Percentiles rank a stretch among this genome's conserved stretches.
Evolutionary conservation across 352 stramenopile species (phyloP).

Genomic region (Pythium dissotocum): DNA sequence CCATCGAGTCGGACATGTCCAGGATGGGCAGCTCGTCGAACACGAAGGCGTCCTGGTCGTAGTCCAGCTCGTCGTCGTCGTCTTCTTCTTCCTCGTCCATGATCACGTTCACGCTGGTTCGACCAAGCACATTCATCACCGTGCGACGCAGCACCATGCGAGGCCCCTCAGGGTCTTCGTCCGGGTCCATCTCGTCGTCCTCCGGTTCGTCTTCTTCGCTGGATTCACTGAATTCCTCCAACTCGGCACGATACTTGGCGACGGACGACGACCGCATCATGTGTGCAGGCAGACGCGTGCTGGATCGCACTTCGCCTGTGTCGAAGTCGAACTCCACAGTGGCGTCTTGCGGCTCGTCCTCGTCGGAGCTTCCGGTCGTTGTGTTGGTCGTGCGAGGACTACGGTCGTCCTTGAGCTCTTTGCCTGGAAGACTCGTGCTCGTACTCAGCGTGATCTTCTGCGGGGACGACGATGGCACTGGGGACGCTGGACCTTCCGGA

Average conservation of each 20-base stretch:
- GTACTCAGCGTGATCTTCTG: neutral
- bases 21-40: constrained; percentile 27
- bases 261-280: constrained; percentile 25
- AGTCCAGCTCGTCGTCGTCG: constrained; percentile 23
- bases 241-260: constrained; percentile 1
- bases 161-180: constrained; percentile 19
- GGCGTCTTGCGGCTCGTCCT: constrained; percentile 12
- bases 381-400: constrained; percentile 32
- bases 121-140: constrained; percentile 18
- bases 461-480: neutral
- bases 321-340: constrained; percentile 36
- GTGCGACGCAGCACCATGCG: constrained; percentile 22
- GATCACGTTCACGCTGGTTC: constrained; percentile 32
- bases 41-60: constrained; percentile 19
- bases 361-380: constrained; percentile 22
- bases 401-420: constrained; percentile 21
- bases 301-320: constrained; percentile 20
- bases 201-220: constrained; percentile 17
- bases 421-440: neutral
- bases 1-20: constrained; percentile 5
- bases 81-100: constrained; percentile 35
- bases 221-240: constrained; percentile 17
- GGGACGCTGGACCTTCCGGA: neutral
- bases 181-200: constrained; percentile 33
- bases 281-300: constrained; percentile 21